Evolutionary conservation across 371 early-diverging fungal species (phyloP), one percentile per base, ranked within the genome.

Genomic region (Mucor lusitanicus): DNA sequence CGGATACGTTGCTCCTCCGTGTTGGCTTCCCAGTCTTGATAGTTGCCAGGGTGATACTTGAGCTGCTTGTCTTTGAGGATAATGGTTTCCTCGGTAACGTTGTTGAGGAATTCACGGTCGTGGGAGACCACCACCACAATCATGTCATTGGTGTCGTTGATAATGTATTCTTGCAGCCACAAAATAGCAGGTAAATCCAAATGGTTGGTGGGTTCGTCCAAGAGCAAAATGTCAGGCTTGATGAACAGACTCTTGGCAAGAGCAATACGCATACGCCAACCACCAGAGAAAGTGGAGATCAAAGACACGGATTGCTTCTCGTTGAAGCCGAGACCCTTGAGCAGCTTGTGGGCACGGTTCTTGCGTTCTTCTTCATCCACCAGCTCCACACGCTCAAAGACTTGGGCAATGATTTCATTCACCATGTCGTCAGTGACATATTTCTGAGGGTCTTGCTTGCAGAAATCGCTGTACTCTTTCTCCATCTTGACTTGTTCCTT

Each of bases 171-270:
- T 70, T 89, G 88, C 2, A 95, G 80, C 94, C 94, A 95, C 12
- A 90, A 69, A 44, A 91, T 91, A 27, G 94, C 91, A 15, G 90
- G 90, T 17, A 95, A 65, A 71, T 94, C 94, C 72, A 94, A 81
- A 76, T 92, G 92, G 72, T 94, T 93, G 53, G 90, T 91, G 21
- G 93, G 94, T 80, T 97, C 97, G 71, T 97, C 97, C 40, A 96
- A 68, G n/a, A 96, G 82, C 32, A 96, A 81, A 25, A 96, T 68
- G 73, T 94, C 90, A 1, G 94, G 93, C 44, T 86, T 79, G 53
- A 90, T 69, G 70, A 91, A 91, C 35, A 96, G 72, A 13, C 94
- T 93, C 61, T 88, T 87, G 2, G 95, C 95, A 11, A 97, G 79
- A 6, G 94, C 89, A 23, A 92, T 88, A 35, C 94, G 83, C 86